These are phyloP conservation scores for Erythrobasidium hasegawianum DNA, from an alignment of 1,284 basidiomycete species.

Conservation along the genomic window DNA sequence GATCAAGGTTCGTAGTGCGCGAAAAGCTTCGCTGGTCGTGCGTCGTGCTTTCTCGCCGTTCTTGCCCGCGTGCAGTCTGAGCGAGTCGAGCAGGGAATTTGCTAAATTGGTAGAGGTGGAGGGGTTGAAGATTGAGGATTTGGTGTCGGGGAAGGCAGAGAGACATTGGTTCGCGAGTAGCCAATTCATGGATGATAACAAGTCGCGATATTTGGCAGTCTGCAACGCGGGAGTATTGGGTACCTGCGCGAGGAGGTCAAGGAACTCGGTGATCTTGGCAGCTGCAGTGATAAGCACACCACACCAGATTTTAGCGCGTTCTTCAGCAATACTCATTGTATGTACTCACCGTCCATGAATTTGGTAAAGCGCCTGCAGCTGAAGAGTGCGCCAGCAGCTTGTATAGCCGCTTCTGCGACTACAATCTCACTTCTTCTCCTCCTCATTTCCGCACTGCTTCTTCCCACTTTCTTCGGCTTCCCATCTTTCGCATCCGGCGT, in stretches of 20 bases:
- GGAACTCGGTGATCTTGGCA: background rate
- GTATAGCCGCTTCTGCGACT: slow-evolving; percentile 31
- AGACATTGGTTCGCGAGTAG: slow-evolving; percentile 26
- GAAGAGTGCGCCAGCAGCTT: slow-evolving; percentile 19
- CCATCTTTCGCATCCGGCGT: background rate
- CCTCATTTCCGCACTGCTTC: slow-evolving; percentile 26
- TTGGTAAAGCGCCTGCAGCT: slow-evolving; percentile 24
- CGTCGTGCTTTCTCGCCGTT: slow-evolving; percentile 30
- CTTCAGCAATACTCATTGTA: no score
- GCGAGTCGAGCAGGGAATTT: no score
- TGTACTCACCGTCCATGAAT: slow-evolving; percentile 18
- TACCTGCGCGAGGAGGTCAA: slow-evolving; percentile 5
- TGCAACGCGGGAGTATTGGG: slow-evolving; percentile 3
- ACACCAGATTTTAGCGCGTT: background rate
- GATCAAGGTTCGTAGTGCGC: slow-evolving; percentile 13
- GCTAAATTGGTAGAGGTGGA: no score
- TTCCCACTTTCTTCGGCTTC: slow-evolving; percentile 16
- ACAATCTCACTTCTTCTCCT: slow-evolving; percentile 26
- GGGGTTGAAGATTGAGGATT: no score
- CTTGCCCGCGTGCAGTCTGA: background rate
- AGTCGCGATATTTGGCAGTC: slow-evolving; percentile 23
- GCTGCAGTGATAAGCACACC: background rate
- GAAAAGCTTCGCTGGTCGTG: slow-evolving; percentile 10
- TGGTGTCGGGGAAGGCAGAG: background rate
- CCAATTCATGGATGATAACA: slow-evolving; percentile 26